Percentiles rank a stretch among this genome's conserved stretches.
Conservation (phyloP, 306 rosid species). For the Dryas alaskensis region DNA sequence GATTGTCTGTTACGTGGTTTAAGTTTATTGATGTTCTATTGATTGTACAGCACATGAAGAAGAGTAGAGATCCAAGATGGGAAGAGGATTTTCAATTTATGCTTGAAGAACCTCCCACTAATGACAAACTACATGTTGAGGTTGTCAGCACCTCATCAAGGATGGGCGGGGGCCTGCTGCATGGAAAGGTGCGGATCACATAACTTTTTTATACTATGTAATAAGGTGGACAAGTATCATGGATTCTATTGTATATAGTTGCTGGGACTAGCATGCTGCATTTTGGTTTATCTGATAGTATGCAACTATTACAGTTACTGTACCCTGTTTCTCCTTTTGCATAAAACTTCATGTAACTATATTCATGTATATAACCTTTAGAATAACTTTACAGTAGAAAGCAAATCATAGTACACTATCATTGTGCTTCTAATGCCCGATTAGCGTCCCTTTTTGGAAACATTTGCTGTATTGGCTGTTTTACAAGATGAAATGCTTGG, state of each 20-base stretch:
- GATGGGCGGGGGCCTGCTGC: conserved; percentile 45
- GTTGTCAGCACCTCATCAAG: conserved; percentile 81
- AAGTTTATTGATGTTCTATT: conserved; percentile 15
- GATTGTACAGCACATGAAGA: conserved; percentile 52
- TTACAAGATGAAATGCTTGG: neutral
- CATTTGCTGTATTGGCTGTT: neutral
- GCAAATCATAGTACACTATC: neutral
- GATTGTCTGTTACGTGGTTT: neutral
- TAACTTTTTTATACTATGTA: neutral
- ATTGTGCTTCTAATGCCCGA: neutral
- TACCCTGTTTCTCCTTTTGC: neutral
- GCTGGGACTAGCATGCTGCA: neutral
- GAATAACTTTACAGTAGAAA: neutral
- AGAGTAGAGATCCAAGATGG: conserved; percentile 92
- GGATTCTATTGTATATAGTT: neutral
- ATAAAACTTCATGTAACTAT: neutral
- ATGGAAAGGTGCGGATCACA: conserved; percentile 53
- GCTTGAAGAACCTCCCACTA: conserved; percentile 71
- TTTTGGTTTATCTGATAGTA: neutral
- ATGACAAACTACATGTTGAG: conserved; percentile 73
- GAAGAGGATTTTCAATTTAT: conserved; percentile 71
- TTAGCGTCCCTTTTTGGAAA: neutral
- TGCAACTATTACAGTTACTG: neutral
- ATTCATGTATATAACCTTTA: neutral
- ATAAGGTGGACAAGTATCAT: neutral